Evolutionary conservation across 768 basidiomycete genomes (phyloP), one percentile per base, ranked within the genome.

Genomic region (Pleurotus pulmonarius): DNA sequence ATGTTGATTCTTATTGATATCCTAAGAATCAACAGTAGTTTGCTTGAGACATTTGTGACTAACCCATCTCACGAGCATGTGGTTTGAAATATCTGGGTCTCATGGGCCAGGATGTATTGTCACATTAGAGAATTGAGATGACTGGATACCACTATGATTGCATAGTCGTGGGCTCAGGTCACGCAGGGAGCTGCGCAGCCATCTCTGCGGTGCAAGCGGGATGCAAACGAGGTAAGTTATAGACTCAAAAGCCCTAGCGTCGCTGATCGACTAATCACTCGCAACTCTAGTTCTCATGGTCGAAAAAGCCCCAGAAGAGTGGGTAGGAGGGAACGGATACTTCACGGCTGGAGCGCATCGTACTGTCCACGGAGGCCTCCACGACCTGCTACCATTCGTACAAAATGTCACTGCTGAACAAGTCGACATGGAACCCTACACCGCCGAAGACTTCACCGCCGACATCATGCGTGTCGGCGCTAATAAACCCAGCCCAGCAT

Each of bases 261-360:
- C 4, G 13, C 22, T 49, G 22, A 54, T 46, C 16, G 43, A 25
- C 24, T 53, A 13, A 43, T 49, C 47, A 40, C 2, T 34, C 52
- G 18, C 12, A 55, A 48, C 20, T 52, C 26, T 56, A 74, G 83
- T 87, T 58, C 71, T 88, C 43, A 70, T 88, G 54, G 69, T 88
- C 49, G 86, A 88, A 63, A 87, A 87, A 62, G 83, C 83, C 40
- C 83, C 86, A 1, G 62, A 69, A 40, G 77, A 78, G 56, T 88
- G 86, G 86, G 77, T 68, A 3, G 87, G 87, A 3, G 87, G 86
- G 15, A 88, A 90, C 61, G 83, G 85, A 15, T 86, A 82, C 68
- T 88, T 88, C 70, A 87, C 86, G 26, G 85, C 86, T 8, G 86
- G 86, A 18, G 84, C 86, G 5, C 76, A 82, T 63, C 82, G 87